Evolutionary conservation across 2,329 filamentous ascomycete genomes (phyloP).

Genomic region (Coniochaeta sp.): DNA sequence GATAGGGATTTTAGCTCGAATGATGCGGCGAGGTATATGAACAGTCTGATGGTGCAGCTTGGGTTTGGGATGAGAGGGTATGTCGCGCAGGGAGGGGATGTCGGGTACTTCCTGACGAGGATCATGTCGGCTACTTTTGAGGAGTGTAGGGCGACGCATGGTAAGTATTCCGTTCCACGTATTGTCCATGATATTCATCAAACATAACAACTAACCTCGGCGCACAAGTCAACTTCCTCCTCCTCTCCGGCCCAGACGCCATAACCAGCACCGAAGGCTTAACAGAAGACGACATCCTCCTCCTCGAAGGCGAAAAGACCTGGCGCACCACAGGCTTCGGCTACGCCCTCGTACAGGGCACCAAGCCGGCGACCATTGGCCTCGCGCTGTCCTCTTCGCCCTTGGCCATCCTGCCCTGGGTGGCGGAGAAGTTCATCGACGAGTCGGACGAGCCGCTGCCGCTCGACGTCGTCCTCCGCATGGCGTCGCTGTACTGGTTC

Average conservation of each 20-base stretch:
- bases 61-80: too few species aligned
- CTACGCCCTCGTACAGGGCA: slow-evolving; percentile 46
- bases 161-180: too few species aligned
- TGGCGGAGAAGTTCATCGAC: slow-evolving; percentile 49
- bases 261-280: slow-evolving; percentile 8
- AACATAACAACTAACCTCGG: slow-evolving; percentile 32
- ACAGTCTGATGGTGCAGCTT: too few species aligned
- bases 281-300: slow-evolving; percentile 26
- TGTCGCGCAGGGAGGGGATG: too few species aligned
- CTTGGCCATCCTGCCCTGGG: slow-evolving; percentile 48
- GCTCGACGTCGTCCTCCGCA: background rate
- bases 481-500: background rate
- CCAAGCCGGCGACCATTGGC: slow-evolving; percentile 48
- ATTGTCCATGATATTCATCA: slow-evolving; percentile 40
- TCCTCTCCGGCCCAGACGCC: background rate
- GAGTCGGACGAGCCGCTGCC: slow-evolving; percentile 34
- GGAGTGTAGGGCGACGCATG: too few species aligned
- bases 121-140: too few species aligned
- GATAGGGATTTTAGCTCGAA: slow-evolving; percentile 32
- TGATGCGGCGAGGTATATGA: slow-evolving; percentile 35
- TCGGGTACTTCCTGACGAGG: too few species aligned
- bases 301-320: slow-evolving; percentile 25
- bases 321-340: slow-evolving; percentile 35
- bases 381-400: slow-evolving; percentile 46
- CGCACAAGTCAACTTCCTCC: slow-evolving; percentile 15